Evolutionary conservation across 495 filamentous ascomycete genomes (phyloP), one percentile per base, ranked within the genome.

Genomic region (Penicillium paradoxum): DNA sequence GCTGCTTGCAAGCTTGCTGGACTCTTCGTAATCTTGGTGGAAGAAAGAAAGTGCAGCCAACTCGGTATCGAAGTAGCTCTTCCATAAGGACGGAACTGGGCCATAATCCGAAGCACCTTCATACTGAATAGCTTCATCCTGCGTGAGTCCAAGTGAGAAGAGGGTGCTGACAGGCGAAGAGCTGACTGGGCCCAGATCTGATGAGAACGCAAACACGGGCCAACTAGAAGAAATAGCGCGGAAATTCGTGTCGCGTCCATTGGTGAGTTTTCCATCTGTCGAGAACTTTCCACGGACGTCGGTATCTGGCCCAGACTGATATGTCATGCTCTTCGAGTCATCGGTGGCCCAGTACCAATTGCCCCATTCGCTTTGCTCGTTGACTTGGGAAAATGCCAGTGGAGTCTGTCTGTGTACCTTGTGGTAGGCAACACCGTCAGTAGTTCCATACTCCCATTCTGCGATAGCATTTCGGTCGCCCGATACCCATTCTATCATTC

Each of bases 311-410:
- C 79, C 81, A 33, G 76, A 74, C 55, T 81, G 77, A 55, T 75
- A 74, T 17, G 72, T 77, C 55, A 77, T 60, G 6, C 56, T 57
- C 0, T 59, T 21, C 3, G 32, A 43, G 14, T 60, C 65, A 44
- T 79, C 72, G 17, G 81, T 81, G 5, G 76, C 69, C 67, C 77
- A 84, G 56, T 79, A 82, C 79, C 78, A 78, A 46, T 75, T 68
- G 21, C 82, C 82, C 77, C 81, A 85, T 60, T 85, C 82, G 3
- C 71, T 74, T 45, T 78, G 76, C 42, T 85, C 77, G 14, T 58
- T 62, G 13, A 51, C 45, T 52, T 85, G 80, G 0, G 78, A 78
- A 59, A 83, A 82, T 0, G 73, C 64, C 44, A 79, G 61, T 45
- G 81, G 80, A 8, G 66, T 71, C 61, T 79, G 70, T 22, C 78